Conservation (phyloP, 2,329 filamentous ascomycete species). For the Epichloe gansuensis region DNA sequence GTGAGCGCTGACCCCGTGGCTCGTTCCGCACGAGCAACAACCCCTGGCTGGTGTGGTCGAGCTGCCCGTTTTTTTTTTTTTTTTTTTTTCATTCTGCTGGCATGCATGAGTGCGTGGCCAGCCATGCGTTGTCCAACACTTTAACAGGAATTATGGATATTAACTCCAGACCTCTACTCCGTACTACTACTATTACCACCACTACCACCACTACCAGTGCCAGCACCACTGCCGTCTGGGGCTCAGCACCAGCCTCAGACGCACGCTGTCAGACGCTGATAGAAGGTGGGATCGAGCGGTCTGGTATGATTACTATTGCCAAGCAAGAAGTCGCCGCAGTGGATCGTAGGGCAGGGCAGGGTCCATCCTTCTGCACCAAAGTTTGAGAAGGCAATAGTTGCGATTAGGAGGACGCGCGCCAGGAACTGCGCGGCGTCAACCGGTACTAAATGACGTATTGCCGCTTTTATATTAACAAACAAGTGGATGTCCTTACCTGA, state of each 20-base stretch:
- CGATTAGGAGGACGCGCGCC: background rate
- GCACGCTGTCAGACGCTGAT: background rate
- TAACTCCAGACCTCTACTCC: too few species aligned
- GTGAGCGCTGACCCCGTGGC: background rate
- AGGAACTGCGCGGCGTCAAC: background rate
- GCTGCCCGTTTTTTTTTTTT: background rate
- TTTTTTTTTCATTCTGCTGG: conserved; percentile 8
- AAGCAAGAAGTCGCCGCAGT: too few species aligned
- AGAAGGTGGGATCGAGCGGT: background rate
- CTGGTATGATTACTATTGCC: too few species aligned
- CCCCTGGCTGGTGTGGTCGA: background rate
- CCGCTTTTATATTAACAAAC: too few species aligned
- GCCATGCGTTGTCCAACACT: conserved; percentile 14
- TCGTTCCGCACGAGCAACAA: background rate
- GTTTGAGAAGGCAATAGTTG: background rate
- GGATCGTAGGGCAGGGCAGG: too few species aligned
- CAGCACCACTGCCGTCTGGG: background rate
- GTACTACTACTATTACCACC: background rate
- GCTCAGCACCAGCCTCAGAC: background rate
- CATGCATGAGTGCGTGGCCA: conserved; percentile 21
- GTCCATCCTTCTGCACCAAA: too few species aligned
- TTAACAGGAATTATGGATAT: background rate
- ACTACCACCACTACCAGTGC: background rate
- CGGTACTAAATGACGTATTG: too few species aligned
- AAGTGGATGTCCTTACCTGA: too few species aligned